These are phyloP conservation scores for Globisporangium paddicum DNA, from an alignment of 352 stramenopile genomes.

Conservation along the genomic window DNA sequence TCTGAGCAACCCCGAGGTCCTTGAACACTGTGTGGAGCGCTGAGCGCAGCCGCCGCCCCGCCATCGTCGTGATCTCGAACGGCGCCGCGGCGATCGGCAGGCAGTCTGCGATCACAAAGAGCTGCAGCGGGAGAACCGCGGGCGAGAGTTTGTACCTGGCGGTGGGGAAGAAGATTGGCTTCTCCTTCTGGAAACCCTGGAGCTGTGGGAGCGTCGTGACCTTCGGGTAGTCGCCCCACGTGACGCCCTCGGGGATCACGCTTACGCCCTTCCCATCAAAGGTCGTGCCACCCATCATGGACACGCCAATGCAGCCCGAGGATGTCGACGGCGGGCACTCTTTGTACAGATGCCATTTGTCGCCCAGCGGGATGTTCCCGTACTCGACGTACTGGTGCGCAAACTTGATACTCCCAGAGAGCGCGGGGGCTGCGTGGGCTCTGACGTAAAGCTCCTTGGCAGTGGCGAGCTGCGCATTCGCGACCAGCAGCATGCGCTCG, in stretches of 20 bases:
- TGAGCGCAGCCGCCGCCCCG: conserved; percentile 54
- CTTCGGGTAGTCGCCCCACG: conserved; percentile 65
- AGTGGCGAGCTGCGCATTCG: conserved; percentile 63
- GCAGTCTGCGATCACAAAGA: conserved; percentile 51
- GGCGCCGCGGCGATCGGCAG: conserved; percentile 68
- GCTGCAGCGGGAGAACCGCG: conserved; percentile 61
- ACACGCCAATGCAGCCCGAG: conserved; percentile 77
- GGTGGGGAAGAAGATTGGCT: conserved; percentile 76
- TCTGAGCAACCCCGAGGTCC: conserved; percentile 7
- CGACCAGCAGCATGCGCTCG: conserved; percentile 76
- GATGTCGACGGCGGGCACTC: conserved; percentile 65
- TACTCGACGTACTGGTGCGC: conserved; percentile 81
- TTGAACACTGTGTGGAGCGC: conserved; percentile 29
- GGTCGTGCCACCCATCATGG: conserved; percentile 75
- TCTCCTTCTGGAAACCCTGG: conserved; percentile 72
- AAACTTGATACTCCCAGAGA: conserved; percentile 40
- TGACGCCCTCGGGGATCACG: conserved; percentile 56
- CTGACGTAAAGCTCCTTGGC: conserved; percentile 53
- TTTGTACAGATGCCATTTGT: conserved; percentile 64
- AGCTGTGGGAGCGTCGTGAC: conserved; percentile 72
- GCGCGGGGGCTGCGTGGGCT: conserved; percentile 26
- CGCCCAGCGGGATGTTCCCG: conserved; percentile 48
- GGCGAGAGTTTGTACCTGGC: conserved; percentile 71
- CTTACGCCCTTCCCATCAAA: conserved; percentile 73
- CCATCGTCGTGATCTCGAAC: conserved; percentile 86